Evolutionary conservation across 306 rosid genomes (phyloP).

Genomic region (Alnus glutinosa): DNA sequence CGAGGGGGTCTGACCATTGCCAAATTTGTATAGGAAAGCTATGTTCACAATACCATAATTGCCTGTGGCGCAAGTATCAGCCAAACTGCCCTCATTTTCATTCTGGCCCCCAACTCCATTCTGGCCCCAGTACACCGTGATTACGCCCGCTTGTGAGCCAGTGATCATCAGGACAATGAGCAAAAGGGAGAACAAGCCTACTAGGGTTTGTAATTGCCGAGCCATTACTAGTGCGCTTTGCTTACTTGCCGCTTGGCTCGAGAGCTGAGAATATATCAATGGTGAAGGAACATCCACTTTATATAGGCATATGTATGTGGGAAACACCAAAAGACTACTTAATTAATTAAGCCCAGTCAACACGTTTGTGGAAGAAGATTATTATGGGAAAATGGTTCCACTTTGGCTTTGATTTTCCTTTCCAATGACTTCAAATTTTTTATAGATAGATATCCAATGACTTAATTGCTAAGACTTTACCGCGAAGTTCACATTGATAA

Average conservation of each 20-base stretch:
- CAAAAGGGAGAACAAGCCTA: not conserved
- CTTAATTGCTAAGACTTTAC: too few relatives aligned
- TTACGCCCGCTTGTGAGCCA: not conserved
- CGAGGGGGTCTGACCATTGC: constrained; percentile 2
- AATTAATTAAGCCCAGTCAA: too few relatives aligned
- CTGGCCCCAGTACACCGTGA: constrained; percentile 26
- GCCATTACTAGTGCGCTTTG: not conserved
- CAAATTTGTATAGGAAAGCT: constrained; percentile 17
- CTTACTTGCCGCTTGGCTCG: not conserved
- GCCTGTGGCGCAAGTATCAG: constrained; percentile 9
- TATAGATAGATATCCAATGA: too few relatives aligned
- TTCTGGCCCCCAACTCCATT: not conserved
- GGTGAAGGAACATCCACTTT: not conserved
- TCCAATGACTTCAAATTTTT: too few relatives aligned
- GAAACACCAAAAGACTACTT: too few relatives aligned
- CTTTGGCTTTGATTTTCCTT: too few relatives aligned
- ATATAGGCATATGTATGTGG: too few relatives aligned
- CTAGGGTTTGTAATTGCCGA: not conserved
- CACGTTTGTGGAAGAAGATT: too few relatives aligned
- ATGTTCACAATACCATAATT: constrained; percentile 17
- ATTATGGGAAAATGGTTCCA: too few relatives aligned
- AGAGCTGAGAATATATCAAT: too few relatives aligned
- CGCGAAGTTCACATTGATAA: too few relatives aligned
- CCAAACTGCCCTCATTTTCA: constrained; percentile 2
- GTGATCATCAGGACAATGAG: not conserved